These are phyloP conservation scores for Cladophialophora psammophila DNA, from an alignment of 2,329 filamentous ascomycete species.

Conservation along the genomic window DNA sequence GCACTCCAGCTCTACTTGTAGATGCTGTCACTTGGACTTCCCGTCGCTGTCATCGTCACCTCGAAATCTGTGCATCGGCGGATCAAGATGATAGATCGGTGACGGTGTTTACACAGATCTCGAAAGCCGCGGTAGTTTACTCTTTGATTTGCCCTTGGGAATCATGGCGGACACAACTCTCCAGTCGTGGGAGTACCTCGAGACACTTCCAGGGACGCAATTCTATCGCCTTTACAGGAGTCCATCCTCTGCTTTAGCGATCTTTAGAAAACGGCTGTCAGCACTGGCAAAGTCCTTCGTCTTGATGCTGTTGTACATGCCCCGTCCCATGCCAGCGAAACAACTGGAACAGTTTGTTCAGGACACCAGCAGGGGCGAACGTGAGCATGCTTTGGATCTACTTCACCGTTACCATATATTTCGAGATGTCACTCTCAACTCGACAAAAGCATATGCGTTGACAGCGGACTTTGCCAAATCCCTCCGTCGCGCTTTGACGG, in stretches of 20 bases:
- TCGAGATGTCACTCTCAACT: conserved; percentile 66
- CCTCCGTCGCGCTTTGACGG: conserved; percentile 84
- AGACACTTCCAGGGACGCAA: conserved; percentile 86
- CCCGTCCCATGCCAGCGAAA: conserved; percentile 75
- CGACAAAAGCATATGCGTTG: conserved; percentile 75
- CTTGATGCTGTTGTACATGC: conserved; percentile 93
- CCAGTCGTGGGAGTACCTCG: conserved; percentile 85
- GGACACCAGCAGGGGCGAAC: conserved; percentile 71
- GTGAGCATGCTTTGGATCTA: conserved; percentile 82
- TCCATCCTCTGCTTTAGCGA: conserved; percentile 91
- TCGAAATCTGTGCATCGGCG: not conserved
- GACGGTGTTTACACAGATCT: not conserved
- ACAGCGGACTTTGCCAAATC: conserved; percentile 83
- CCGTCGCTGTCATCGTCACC: not conserved
- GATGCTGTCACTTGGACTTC: not conserved
- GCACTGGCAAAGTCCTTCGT: conserved; percentile 94
- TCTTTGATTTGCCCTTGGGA: not conserved
- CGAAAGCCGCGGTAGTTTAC: not conserved
- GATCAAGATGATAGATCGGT: conserved; percentile 6
- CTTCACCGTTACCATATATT: conserved; percentile 88
- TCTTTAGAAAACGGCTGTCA: conserved; percentile 96
- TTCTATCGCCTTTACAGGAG: conserved; percentile 94
- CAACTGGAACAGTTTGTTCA: conserved; percentile 89
- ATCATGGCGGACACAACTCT: conserved; percentile 45
- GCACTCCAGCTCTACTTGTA: not conserved